Percentiles rank a stretch among this genome's conserved stretches.
Evolutionary conservation across 2,329 filamentous ascomycete genomes (phyloP).

Genomic region (Fusarium xyrophilum): DNA sequence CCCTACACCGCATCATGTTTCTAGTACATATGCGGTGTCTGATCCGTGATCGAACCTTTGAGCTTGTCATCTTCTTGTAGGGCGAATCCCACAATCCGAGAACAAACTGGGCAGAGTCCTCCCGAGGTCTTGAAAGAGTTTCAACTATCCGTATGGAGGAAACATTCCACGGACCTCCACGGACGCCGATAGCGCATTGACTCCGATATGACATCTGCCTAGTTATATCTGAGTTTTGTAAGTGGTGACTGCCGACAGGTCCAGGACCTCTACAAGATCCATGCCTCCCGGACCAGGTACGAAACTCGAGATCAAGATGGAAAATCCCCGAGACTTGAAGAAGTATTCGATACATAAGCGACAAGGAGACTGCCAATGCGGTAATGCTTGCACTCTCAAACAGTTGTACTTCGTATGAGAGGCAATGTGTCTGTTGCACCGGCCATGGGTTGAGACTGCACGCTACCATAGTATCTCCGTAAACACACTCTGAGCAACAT

Average conservation of each 20-base stretch:
- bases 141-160: not conserved
- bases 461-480: not conserved
- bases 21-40: conserved; percentile 3
- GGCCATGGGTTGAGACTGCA: conserved; percentile 12
- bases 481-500: conserved; percentile 10
- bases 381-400: not conserved
- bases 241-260: not conserved
- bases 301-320: not conserved
- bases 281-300: not conserved
- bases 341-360: not conserved
- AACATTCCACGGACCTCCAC: not conserved
- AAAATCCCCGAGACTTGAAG: not conserved
- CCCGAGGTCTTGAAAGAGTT: not conserved
- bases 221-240: not conserved
- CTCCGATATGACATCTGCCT: not conserved
- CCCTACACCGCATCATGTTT: conserved; percentile 11
- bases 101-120: not conserved
- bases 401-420: conserved; percentile 16
- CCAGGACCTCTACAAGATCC: not conserved
- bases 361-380: not conserved
- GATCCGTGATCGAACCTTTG: conserved; percentile 1
- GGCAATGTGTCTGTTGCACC: conserved; percentile 7
- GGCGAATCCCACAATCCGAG: not conserved
- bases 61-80: not conserved
- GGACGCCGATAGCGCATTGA: not conserved